Evolutionary conservation across 2,329 filamentous ascomycete genomes (phyloP), one percentile per base, ranked within the genome.

Genomic region (Gnomoniopsis sp.): DNA sequence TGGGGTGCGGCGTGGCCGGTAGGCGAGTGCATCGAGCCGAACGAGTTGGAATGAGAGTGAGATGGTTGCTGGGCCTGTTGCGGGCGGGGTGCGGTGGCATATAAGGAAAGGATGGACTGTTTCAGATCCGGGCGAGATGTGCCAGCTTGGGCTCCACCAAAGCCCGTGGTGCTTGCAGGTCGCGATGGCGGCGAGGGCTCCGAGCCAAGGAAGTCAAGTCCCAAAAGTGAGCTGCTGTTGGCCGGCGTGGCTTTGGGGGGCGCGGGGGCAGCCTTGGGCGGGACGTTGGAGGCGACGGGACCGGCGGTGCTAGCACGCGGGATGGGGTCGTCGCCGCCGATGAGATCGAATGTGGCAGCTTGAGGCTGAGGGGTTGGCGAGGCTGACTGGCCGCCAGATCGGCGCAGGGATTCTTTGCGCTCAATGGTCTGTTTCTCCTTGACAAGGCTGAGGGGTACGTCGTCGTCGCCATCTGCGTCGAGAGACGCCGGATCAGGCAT

Each of bases 41-140:
- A 90, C 0, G 87, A 87, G 30, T 81, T 79, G 43, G 81, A 81
- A 70, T 89, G 87, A 33, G 80, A 76, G 58, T 80, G 77, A 54
- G 74, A 78, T 22, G 80, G 75, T 11, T 74, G 78, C 30, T 74
- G 78, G 26, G 85, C 79, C 66, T 90, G 88, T n/a, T 30, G 26
- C 4, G 90, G 86, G 69, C 91, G 89, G 1, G 92, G 89, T 6
- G 86, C 85, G 8, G 91, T 89, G 12, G 93, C 91, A 71, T 99
- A 99, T 17, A 99, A 82, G 8, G 95, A 99, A 51, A 99, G 77
- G 61, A 99, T 99, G 2, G 93, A 98, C 74, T 97, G 93, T 75
- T 99, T 99, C 61, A 99, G 79, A 70, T 99, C 95, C 2, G 93
- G 93, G 62, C 95, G 83, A 49, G 92, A 96, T 66, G 90, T 87